Base-by-base conservation (phyloP, 768 basidiomycete species). In the Boletus sp. region DNA sequence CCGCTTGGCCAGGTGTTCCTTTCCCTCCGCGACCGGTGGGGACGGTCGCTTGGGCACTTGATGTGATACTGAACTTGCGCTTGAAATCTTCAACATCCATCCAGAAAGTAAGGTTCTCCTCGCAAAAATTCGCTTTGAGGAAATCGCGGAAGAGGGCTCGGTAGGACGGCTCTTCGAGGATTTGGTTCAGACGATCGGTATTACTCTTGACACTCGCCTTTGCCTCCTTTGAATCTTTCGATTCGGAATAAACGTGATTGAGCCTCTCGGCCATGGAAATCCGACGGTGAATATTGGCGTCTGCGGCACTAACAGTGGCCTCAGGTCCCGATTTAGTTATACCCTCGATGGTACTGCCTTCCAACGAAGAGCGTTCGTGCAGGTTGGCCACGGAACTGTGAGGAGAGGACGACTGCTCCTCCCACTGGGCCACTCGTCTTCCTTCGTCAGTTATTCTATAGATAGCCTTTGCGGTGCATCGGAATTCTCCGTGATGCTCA, bases 101-200 rank as follows among this genome's bases (percentile, higher is more conserved):
- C 90, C 93, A 99, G 75, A 98, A 99, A 44, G 88, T 87, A 60
- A 99, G 75, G 69, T 99, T 99, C 77, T 99, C 97, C 68, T 99
- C 97, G 74, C 93, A 98, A 70, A 97, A 98, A 71, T 98, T 98
- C 52, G 84, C 80, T 32, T 92, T 83, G 51, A 99, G 73, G 77
- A 94, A 96, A 59, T 98, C 97, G 55, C 97, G 86, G 81, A 99
- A 99, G 47, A 98, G 76, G 3, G 84, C 82, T 14, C 97, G 84
- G 35, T 95, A 76, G 30, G 87, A 86, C 0, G 95, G 90, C 58
- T 98, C 93, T 58, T 96, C 95, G 23, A 99, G 81, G 58, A 99
- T 95, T 70, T 90, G 90, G 58, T 85, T 83, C 42, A 98, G 77
- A 49, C 93, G 88, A 53, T 94, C 92, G 14, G 93, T 89, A 66